Base-by-base conservation (phyloP, 2,329 filamentous ascomycete genomes). In the Cytospora piceicola region DNA sequence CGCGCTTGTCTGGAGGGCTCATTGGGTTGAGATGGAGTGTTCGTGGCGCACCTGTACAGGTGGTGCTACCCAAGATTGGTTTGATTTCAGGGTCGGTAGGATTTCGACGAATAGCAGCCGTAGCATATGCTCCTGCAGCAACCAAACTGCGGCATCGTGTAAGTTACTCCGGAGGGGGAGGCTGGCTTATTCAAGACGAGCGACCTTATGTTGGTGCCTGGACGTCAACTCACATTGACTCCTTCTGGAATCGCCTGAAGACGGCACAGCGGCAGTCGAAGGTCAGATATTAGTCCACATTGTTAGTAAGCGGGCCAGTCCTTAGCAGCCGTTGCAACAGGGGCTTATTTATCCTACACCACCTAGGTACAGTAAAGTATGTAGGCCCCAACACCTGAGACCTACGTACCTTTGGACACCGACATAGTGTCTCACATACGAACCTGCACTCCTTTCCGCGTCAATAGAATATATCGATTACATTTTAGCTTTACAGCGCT, bases 1-100 rank as follows among this genome's bases (percentile, higher is more conserved):
- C 64, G n/a, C 67, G 67, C 27, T 64, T 68, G 67, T 68, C 64
- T 17, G 67, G 46, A 27, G 64, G 53, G 34, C 64, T 68, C 64
- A 67, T 68, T 24, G 49, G 12, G 29, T 29, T 20, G 4, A 49
- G 46, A n/a, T 6, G 9, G 22, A 5, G n/a, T 49, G 46, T 49
- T 49, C n/a, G 46, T 24, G n/a, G 46, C 8, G 46, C 46, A 42
- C 39, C 17, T 36, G 39, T 20, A 30, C 30, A 30, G 22, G 24
- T 15, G 34, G 15, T 36, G 30, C 29, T 58, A 24, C 29, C 17
- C 29, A 36, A 36, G 15, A 15, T 20, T 17, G 15, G 20, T 53
- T 30, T 36, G 30, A 30, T 22, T 39, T 63, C 61, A 63, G 61
- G 61, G 61, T 32, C 34, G 29, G 53, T n/a, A 39, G 53, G 42